These are phyloP conservation scores for Cryphonectria japonica DNA, from an alignment of 2,329 filamentous ascomycete genomes.

Conservation along the genomic window DNA sequence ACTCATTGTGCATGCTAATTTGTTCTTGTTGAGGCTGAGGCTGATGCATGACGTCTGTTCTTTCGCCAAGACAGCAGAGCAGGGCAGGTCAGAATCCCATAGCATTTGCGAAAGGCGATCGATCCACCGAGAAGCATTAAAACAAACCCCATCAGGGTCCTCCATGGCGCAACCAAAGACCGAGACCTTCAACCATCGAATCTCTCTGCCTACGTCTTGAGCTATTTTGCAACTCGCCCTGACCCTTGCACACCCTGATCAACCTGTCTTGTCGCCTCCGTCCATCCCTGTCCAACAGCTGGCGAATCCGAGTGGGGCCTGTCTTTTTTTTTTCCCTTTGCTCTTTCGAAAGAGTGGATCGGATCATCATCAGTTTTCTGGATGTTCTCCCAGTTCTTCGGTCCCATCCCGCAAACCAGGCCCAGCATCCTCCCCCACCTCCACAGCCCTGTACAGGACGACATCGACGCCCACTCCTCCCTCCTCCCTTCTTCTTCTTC, in stretches of 20 bases:
- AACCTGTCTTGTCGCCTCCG: not conserved
- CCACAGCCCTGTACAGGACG: not conserved
- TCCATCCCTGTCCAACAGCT: not conserved
- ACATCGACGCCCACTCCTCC: not conserved
- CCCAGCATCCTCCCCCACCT: not conserved
- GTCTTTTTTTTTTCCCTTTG: not conserved
- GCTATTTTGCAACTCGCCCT: not conserved
- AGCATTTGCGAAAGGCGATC: not conserved
- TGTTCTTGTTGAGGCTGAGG: not conserved
- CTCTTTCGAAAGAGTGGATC: not conserved
- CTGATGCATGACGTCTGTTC: conserved; percentile 1
- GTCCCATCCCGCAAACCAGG: not conserved
- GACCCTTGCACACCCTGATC: not conserved
- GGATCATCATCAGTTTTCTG: not conserved
- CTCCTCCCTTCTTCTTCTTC: not conserved
- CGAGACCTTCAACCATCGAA: not conserved
- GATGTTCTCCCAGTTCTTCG: not conserved
- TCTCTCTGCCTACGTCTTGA: conserved; percentile 1
- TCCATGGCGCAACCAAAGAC: not conserved
- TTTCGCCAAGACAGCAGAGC: not conserved
- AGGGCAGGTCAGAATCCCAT: not conserved
- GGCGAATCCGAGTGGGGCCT: not conserved
- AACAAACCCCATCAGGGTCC: not conserved
- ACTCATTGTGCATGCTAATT: not conserved
- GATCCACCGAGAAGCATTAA: not conserved